phyloP scores from a whole-genome alignment of 345 rosid genomes.

The Iberis pinnata region DNA sequence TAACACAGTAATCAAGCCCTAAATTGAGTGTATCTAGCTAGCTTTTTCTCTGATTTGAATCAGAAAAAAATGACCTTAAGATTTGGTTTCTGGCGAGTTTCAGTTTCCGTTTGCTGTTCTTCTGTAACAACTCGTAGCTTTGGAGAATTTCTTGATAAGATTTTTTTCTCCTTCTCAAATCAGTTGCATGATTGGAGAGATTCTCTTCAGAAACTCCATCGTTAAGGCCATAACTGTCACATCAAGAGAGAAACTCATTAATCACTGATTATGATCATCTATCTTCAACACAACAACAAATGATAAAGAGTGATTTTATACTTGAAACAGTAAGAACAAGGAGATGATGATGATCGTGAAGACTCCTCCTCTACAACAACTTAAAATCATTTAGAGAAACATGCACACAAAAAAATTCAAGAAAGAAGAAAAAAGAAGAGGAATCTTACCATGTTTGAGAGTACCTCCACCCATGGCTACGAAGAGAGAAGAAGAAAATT shows the following conservation, averaged over 20 bases:
- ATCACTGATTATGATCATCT: background rate
- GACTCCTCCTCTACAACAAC: slow-evolving; percentile 27
- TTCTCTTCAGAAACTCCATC: slow-evolving; percentile 15
- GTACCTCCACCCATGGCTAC: slow-evolving; percentile 23
- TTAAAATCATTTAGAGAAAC: background rate
- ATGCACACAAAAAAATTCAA: slow-evolving; percentile 1
- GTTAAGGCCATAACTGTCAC: slow-evolving; percentile 1
- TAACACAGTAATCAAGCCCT: too few species aligned
- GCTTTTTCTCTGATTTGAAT: background rate
- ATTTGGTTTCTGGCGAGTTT: slow-evolving; percentile 36
- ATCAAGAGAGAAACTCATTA: background rate
- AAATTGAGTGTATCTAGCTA: too few species aligned
- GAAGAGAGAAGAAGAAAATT: too few species aligned
- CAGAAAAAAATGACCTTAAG: slow-evolving; percentile 39
- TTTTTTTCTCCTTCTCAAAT: slow-evolving; percentile 29
- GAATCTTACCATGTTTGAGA: slow-evolving; percentile 15
- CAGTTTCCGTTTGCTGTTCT: slow-evolving; percentile 21
- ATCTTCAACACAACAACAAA: background rate
- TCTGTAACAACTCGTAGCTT: slow-evolving; percentile 32
- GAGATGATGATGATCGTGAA: slow-evolving; percentile 15
- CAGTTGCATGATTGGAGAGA: slow-evolving; percentile 21
- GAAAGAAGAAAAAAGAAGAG: background rate
- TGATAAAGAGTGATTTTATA: slow-evolving; percentile 5
- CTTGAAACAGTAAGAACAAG: slow-evolving; percentile 22
- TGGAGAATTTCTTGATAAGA: slow-evolving; percentile 39